Evolutionary conservation across 805 yeast species (phyloP).

Genomic region (Yarrowia porcina): DNA sequence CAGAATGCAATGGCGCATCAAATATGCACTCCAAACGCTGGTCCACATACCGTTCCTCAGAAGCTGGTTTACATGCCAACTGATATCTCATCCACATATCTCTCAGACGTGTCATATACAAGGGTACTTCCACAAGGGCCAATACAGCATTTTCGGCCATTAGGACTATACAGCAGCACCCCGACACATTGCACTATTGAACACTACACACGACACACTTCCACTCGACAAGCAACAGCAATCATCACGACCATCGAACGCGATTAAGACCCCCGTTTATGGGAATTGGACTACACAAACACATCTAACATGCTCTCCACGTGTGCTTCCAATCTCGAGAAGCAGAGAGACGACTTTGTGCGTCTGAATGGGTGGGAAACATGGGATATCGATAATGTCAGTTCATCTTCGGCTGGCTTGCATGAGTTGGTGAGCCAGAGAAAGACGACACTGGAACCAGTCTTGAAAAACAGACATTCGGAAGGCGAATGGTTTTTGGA

Average conservation of each 20-base stretch:
- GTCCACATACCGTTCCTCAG: neutral
- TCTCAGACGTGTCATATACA: constrained; percentile 16
- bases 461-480: neutral
- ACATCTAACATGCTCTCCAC: constrained; percentile 3
- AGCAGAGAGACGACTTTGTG: constrained; percentile 18
- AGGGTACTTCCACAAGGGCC: neutral
- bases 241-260: neutral
- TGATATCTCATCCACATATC: neutral
- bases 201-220: neutral
- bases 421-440: neutral
- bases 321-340: constrained; percentile 21
- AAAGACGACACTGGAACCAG: neutral
- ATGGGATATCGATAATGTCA: neutral
- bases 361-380: constrained; percentile 13
- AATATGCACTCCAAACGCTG: neutral
- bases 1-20: constrained; percentile 13
- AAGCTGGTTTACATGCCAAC: neutral
- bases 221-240: neutral
- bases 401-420: neutral
- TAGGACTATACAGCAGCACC: neutral
- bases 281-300: neutral
- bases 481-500: constrained; percentile 21
- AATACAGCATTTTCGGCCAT: neutral
- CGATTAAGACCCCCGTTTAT: neutral
- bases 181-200: neutral